Evolutionary conservation across 257 asterid genomes (phyloP), one percentile per base, ranked within the genome.

Genomic region (Solanum sparsipilum): DNA sequence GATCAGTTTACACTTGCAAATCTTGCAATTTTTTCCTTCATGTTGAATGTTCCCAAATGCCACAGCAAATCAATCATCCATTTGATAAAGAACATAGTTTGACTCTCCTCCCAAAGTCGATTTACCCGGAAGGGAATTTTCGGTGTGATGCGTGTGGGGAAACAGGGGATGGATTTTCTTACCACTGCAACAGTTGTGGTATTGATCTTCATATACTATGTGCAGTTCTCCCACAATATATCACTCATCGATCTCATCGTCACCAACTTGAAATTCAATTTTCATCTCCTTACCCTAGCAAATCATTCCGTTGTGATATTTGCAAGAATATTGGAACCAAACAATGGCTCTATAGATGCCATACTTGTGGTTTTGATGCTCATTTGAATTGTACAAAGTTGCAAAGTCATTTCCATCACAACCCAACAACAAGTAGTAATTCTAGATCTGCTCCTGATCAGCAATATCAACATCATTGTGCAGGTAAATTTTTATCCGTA

Each of bases 281-380:
- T 32, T 92, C 85, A 12, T 84, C 92, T 4, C 94, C 96, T 34
- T 92, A 93, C 63, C 87, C 27, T 7, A n/a, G 35, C 6, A 89
- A 90, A 73, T 89, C 34, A 3, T 94, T 92, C 73, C 27, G 18
- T 18, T 94, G 98, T 52, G 93, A 93, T 56, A 65, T 95, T 11
- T 95, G 97, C 86, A 73, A 23, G 84, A 52, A 41, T 44, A 21
- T 6, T 15, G 95, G 94, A 8, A 75, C 88, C 1, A 82, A 87
- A 12, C 93, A 91, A 48, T 94, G 98, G 96, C 92, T 95, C 20
- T 95, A 95, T 72, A 75, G 95, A 75, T 94, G 97, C 63, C 58
- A 11, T 3, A 13, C 63, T 3, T 95, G 97, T 85, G 92, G 90
- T 23, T 95, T 94, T 68, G 94, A 93, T 72, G 94, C 92, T 23